phyloP scores from a whole-genome alignment of 176 grass and related monocot species.

The Carex scoparia region DNA sequence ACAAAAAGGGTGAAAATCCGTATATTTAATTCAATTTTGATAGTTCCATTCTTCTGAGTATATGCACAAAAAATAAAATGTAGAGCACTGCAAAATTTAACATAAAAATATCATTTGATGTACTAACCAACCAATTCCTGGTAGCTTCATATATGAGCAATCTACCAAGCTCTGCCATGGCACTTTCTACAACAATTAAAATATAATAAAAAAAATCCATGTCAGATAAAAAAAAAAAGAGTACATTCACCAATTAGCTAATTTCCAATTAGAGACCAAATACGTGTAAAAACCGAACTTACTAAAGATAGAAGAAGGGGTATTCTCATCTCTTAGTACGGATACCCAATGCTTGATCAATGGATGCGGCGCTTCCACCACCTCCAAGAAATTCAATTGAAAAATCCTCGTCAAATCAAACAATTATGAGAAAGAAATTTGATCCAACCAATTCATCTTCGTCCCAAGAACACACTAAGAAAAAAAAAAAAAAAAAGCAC shows the following conservation, averaged over 20 bases:
- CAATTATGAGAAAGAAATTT: background rate
- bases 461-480: background rate
- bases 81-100: background rate
- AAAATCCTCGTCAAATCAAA: background rate
- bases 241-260: background rate
- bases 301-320: slow-evolving; percentile 60
- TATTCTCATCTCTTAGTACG: slow-evolving; percentile 54
- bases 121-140: slow-evolving; percentile 67
- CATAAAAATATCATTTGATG: background rate
- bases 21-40: background rate
- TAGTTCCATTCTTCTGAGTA: background rate
- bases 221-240: background rate
- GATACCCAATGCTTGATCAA: slow-evolving; percentile 76
- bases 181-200: slow-evolving; percentile 34
- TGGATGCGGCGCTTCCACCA: slow-evolving; percentile 54
- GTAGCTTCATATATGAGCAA: slow-evolving; percentile 72
- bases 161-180: slow-evolving; percentile 69
- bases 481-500: background rate
- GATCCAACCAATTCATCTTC: background rate
- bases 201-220: background rate
- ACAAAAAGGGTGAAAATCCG: background rate
- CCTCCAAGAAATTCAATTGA: slow-evolving; percentile 21
- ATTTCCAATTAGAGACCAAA: slow-evolving; percentile 4
- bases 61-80: background rate
- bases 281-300: background rate